These are phyloP conservation scores for Laetiporus sulphureus DNA, from an alignment of 1,284 basidiomycete genomes.

Conservation along the genomic window DNA sequence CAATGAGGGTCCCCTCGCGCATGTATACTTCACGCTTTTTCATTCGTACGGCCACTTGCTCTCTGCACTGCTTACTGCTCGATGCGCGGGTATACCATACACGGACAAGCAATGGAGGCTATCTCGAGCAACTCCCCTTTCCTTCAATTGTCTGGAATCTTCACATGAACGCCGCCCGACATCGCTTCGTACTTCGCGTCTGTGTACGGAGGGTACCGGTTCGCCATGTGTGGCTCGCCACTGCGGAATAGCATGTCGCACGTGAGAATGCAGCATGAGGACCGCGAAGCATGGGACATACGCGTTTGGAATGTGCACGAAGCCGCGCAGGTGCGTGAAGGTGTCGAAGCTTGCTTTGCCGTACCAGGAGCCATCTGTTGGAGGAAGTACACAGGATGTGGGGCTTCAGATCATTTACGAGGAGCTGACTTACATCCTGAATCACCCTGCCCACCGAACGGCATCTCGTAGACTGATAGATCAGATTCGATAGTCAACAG, in stretches of 20 bases:
- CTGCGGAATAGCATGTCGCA: conserved; percentile 13
- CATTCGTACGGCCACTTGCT: no score
- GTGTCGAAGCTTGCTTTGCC: conserved; percentile 39
- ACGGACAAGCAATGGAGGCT: no score
- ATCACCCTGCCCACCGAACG: conserved; percentile 42
- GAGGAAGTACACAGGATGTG: no score
- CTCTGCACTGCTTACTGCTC: no score
- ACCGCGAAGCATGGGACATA: conserved; percentile 14
- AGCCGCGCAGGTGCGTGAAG: conserved; percentile 39
- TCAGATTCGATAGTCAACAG: no score
- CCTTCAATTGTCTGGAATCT: background rate
- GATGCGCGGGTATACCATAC: no score
- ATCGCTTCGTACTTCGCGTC: conserved; percentile 7
- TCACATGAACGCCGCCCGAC: background rate
- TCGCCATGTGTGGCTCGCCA: conserved; percentile 22
- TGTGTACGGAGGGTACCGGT: conserved; percentile 33
- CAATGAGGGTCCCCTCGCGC: no score
- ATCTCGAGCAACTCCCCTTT: no score
- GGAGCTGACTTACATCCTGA: conserved; percentile 42
- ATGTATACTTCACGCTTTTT: no score
- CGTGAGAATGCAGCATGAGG: background rate
- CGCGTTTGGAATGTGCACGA: conserved; percentile 33
- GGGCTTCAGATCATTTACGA: no score
- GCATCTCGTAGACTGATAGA: conserved; percentile 36
- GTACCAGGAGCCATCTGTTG: conserved; percentile 37